Base-by-base conservation (phyloP, 768 basidiomycete species). In the Suillus plorans region DNA sequence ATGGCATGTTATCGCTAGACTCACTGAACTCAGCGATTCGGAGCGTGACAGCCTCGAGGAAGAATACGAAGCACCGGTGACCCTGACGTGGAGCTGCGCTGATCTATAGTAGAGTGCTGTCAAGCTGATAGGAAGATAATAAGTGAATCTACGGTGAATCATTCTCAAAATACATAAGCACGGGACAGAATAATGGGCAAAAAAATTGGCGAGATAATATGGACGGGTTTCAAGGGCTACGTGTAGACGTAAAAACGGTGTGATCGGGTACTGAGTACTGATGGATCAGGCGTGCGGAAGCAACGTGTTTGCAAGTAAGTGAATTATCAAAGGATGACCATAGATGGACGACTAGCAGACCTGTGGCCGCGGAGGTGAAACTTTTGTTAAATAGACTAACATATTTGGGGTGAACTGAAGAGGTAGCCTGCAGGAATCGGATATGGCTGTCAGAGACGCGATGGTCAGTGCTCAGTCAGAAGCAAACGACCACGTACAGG, bases 11-110 rank as follows among this genome's bases (percentile, higher is more conserved):
- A 71, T 74, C 73, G 76, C 69, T 68, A 59, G 58, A 41, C 58
- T 28, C 22, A 42, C 57, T 28, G 58, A 64, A 77, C 74, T 69
- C 76, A 76, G 76, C 74, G 76, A 76, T 74, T 65, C 72, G 74
- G 74, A 73, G 76, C 74, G 70, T 77, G 77, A 68, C 69, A 71
- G 76, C 74, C 74, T 77, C 70, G 76, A 73, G 74, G 74, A 66
- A 42, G 68, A 69, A 68, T 73, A 70, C 70, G 69, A 66, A 77
- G 37, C 66, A 64, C 66, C 25, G 53, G 42, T 65, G 71, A 75
- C 74, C 74, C 76, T 77, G 71, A 42, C 58, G 25, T 59, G 58
- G 39, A 28, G 57, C 57, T 36, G 39, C 25, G 39, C 39, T 28
- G 16, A 59, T 59, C 57, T 28, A 25, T 59, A 25, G 25, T 5